These are phyloP conservation scores for Silybum marianum DNA, from an alignment of 129 eudicot genomes.

Conservation along the genomic window DNA sequence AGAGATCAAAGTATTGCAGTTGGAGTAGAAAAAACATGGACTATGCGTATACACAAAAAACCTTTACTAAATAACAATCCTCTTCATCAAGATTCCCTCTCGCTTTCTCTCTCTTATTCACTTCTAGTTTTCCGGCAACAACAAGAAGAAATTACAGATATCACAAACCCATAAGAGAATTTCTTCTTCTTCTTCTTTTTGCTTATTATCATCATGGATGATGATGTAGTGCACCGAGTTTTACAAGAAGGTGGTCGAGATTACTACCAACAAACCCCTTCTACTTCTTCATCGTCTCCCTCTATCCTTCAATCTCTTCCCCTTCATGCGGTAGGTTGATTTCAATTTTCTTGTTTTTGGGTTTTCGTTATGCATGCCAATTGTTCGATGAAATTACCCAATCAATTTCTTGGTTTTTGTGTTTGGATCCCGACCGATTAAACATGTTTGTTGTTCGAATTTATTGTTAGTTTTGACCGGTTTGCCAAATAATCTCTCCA, in stretches of 20 bases:
- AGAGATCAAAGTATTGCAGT: conserved; percentile 16
- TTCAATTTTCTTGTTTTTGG: neutral
- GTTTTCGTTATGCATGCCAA: conserved; percentile 15
- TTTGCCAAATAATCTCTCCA: conserved; percentile 1
- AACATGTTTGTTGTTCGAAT: neutral
- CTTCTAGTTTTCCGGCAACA: conserved; percentile 27
- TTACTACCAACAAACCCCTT: conserved; percentile 76
- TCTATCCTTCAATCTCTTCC: conserved; percentile 98
- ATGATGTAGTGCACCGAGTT: conserved; percentile 80
- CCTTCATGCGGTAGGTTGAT: conserved; percentile 76
- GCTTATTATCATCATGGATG: conserved; percentile 57
- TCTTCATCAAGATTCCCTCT: conserved; percentile 33
- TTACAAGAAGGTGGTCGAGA: conserved; percentile 96
- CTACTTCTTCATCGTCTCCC: conserved; percentile 84
- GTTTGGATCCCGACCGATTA: conserved; percentile 15
- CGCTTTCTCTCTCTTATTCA: neutral
- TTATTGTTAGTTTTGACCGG: neutral
- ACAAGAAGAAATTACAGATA: conserved; percentile 18
- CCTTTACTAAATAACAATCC: conserved; percentile 28
- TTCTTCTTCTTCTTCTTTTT: conserved; percentile 3
- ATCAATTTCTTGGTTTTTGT: neutral
- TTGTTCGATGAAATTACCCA: conserved; percentile 35
- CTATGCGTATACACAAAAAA: conserved; percentile 37
- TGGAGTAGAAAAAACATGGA: conserved; percentile 27
- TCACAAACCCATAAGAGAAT: conserved; percentile 8